Evolutionary conservation across 352 stramenopile species (phyloP).

Genomic region (Globisporangium nodosum): DNA sequence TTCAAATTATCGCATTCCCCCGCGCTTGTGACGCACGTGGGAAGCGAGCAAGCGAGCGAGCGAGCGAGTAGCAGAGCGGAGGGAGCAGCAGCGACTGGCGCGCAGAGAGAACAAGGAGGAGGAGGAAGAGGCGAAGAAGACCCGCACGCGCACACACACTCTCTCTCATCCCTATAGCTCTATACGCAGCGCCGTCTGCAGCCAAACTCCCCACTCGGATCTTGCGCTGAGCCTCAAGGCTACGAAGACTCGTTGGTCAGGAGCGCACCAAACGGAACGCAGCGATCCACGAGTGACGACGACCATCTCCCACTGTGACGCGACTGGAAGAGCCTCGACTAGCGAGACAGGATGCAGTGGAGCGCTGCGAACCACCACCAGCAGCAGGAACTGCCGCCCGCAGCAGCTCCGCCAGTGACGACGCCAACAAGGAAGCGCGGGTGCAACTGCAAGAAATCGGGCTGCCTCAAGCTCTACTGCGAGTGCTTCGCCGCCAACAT

Average conservation of each 20-base stretch:
- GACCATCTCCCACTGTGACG: no score
- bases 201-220: not conserved
- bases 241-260: not conserved
- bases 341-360: not conserved
- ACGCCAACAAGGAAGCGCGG: constrained; percentile 26
- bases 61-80: not conserved
- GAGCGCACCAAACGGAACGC: not conserved
- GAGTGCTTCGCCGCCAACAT: constrained; percentile 62
- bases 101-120: not conserved
- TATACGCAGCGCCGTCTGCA: not conserved
- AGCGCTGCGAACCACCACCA: not conserved
- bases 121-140: not conserved
- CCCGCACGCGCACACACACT: no score
- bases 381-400: no score
- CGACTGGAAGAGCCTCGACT: no score
- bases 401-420: not conserved
- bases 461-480: constrained; percentile 94
- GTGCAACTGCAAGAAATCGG: constrained; percentile 96
- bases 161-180: not conserved
- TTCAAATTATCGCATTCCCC: constrained; percentile 3
- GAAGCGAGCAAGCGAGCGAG: not conserved
- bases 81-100: not conserved
- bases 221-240: not conserved
- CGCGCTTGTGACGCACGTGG: constrained; percentile 1
- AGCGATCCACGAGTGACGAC: no score